Evolutionary conservation across 2,329 filamentous ascomycete genomes (phyloP).

Genomic region (Niveomyces coronatus): DNA sequence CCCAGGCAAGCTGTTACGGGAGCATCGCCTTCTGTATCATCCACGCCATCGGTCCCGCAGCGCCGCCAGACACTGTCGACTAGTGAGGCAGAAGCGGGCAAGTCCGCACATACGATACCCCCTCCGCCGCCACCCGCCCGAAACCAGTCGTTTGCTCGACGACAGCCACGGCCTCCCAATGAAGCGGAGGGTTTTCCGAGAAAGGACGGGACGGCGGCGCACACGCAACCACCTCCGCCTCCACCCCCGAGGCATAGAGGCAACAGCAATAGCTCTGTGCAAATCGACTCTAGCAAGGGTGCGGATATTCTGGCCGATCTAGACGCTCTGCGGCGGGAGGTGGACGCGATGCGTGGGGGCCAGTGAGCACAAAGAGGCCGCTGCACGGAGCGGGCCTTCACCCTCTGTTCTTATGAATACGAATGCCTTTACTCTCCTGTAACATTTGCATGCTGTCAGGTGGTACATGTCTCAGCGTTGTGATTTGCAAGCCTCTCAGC

Average conservation of each 20-base stretch:
- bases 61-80: not conserved
- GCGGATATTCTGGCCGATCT: constrained; percentile 62
- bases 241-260: constrained; percentile 40
- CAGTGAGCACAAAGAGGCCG: not conserved
- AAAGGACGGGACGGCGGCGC: constrained; percentile 21
- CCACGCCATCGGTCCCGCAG: constrained; percentile 7
- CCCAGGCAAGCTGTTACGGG: constrained; percentile 21
- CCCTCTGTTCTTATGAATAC: too few species aligned
- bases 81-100: constrained; percentile 8
- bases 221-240: constrained; percentile 26
- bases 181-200: constrained; percentile 24
- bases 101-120: constrained; percentile 16
- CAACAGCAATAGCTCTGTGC: constrained; percentile 13
- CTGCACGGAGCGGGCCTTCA: too few species aligned
- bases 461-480: too few species aligned
- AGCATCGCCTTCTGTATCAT: constrained; percentile 12
- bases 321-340: constrained; percentile 61
- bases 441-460: too few species aligned
- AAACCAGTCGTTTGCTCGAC: constrained; percentile 29
- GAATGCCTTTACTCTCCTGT: too few species aligned
- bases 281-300: constrained; percentile 21
- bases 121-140: constrained; percentile 37
- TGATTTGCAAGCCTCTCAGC: too few species aligned
- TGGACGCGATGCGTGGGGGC: constrained; percentile 49
- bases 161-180: constrained; percentile 33